Conservation (phyloP, 2,329 filamentous ascomycete species). For the Beauveria medogensis region DNA sequence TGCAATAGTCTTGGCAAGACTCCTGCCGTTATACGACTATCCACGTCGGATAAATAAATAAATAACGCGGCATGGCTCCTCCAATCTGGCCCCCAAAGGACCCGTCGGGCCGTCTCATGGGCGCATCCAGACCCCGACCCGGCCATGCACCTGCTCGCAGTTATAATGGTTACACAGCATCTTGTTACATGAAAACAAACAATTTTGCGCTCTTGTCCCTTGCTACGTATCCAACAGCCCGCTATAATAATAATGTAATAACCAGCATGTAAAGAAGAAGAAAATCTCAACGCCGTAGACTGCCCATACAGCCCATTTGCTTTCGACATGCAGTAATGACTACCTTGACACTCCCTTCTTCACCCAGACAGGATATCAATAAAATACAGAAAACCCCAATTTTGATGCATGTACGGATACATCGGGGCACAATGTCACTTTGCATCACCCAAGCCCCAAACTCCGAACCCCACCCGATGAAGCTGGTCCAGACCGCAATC, state of each 20-base stretch:
- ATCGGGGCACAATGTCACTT: neutral
- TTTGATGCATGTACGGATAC: neutral
- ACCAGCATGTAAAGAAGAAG: neutral
- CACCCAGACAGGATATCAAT: neutral
- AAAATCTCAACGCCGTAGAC: neutral
- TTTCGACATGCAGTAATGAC: neutral
- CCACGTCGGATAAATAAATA: too few relatives aligned
- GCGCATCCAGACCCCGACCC: conserved; percentile 1
- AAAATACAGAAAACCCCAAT: neutral
- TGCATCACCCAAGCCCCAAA: conserved; percentile 8
- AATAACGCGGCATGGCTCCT: neutral
- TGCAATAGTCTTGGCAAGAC: neutral
- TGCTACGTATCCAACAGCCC: neutral
- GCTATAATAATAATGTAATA: neutral
- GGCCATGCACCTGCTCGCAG: neutral
- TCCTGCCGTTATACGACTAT: neutral
- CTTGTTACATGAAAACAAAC: neutral
- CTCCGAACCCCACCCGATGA: conserved; percentile 14
- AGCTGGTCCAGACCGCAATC: conserved; percentile 21
- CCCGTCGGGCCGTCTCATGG: neutral
- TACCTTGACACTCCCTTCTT: neutral
- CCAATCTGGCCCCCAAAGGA: neutral
- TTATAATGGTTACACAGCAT: conserved; percentile 1
- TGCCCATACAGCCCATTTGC: neutral
- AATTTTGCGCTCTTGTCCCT: neutral